Conservation (phyloP, 495 filamentous ascomycete species). For the Thozetella sp. region DNA sequence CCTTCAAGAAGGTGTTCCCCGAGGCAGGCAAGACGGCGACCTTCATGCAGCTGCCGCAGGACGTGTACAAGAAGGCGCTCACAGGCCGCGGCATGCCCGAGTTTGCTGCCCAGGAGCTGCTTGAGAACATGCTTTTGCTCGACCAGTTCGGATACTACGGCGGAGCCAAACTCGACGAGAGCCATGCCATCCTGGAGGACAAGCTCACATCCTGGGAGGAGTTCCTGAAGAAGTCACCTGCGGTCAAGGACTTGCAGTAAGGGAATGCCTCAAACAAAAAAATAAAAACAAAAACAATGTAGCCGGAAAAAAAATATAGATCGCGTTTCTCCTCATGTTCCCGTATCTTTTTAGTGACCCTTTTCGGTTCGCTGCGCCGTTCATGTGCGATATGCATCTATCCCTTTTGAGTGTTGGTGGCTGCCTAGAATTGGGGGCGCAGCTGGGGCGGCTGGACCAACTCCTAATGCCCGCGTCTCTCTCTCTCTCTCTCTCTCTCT, state of each 20-base stretch:
- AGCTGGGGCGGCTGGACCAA: no score
- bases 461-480: no score
- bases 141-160: slow-evolving; percentile 54
- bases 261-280: background rate
- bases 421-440: no score
- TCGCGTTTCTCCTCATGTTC: no score
- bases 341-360: no score
- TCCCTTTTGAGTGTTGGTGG: no score
- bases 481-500: no score
- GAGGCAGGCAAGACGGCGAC: slow-evolving; percentile 47
- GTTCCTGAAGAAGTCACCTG: slow-evolving; percentile 21
- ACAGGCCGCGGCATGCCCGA: slow-evolving; percentile 34
- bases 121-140: slow-evolving; percentile 55
- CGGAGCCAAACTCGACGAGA: slow-evolving; percentile 35
- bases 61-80: slow-evolving; percentile 47
- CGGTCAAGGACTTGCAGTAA: background rate
- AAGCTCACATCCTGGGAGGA: slow-evolving; percentile 41
- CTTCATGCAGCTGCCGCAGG: slow-evolving; percentile 41
- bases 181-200: slow-evolving; percentile 31
- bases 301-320: no score
- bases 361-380: no score
- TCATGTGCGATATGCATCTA: no score
- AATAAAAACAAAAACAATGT: no score
- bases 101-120: slow-evolving; percentile 45
- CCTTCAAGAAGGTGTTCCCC: slow-evolving; percentile 48